Evolutionary conservation across 257 asterid genomes (phyloP).

Genomic region (Paulownia fortunei): DNA sequence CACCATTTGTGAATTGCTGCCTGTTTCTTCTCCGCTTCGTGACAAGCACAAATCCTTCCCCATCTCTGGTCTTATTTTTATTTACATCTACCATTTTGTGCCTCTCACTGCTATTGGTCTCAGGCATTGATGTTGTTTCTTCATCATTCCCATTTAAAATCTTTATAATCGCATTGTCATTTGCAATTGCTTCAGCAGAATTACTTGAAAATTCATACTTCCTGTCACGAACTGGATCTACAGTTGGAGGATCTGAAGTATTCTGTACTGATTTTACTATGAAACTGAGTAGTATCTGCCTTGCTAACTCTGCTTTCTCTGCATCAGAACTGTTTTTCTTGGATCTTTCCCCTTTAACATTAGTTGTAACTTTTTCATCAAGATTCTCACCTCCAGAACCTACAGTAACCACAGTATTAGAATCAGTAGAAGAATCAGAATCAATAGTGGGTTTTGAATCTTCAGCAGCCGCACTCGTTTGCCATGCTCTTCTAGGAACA

Average conservation of each 20-base stretch:
- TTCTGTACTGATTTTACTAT: conserved; percentile 88
- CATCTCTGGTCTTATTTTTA: conserved; percentile 58
- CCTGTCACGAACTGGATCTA: conserved; percentile 48
- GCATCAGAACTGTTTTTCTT: conserved; percentile 63
- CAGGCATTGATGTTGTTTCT: conserved; percentile 37
- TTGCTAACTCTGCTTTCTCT: conserved; percentile 85
- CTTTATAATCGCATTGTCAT: conserved; percentile 81
- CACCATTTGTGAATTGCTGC: conserved; percentile 72
- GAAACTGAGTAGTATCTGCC: conserved; percentile 94
- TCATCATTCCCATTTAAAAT: conserved; percentile 68
- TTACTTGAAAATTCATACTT: conserved; percentile 52
- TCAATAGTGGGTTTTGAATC: conserved; percentile 45
- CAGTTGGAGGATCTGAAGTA: conserved; percentile 57
- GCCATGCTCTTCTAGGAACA: conserved; percentile 79
- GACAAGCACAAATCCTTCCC: conserved; percentile 92
- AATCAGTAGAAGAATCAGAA: conserved; percentile 51
- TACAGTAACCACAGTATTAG: conserved; percentile 43
- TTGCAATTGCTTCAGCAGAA: conserved; percentile 79
- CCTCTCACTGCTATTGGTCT: conserved; percentile 37
- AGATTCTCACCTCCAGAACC: conserved; percentile 51
- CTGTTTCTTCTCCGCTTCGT: conserved; percentile 84
- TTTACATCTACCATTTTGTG: conserved; percentile 43
- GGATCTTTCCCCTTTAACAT: conserved; percentile 50
- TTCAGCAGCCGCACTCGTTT: conserved; percentile 48
- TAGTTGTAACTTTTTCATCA: conserved; percentile 42